Evolutionary conservation across 2,329 filamentous ascomycete species (phyloP).

Genomic region (Trichoderma gracile): DNA sequence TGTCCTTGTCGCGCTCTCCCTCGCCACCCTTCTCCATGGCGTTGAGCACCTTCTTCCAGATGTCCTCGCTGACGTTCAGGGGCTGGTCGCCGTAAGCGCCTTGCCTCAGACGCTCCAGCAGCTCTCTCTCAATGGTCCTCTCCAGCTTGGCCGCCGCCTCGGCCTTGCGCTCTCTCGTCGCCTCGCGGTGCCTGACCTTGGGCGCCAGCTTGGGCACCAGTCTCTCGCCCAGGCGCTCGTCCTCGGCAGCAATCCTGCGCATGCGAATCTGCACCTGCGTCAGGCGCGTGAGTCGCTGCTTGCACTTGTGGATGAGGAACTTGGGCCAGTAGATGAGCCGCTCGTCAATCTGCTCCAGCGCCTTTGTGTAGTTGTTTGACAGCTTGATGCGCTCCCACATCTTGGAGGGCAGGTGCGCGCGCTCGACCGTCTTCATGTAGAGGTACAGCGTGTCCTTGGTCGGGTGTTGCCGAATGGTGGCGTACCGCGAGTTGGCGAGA

Average conservation of each 20-base stretch:
- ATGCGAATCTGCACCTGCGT: slow-evolving; percentile 86
- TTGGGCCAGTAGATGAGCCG: slow-evolving; percentile 92
- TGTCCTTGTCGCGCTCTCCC: slow-evolving; percentile 78
- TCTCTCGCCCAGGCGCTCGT: slow-evolving; percentile 84
- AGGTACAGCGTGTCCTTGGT: slow-evolving; percentile 82
- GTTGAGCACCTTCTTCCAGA: slow-evolving; percentile 96
- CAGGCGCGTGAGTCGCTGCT: slow-evolving; percentile 88
- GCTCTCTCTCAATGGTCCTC: slow-evolving; percentile 89
- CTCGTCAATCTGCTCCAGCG: slow-evolving; percentile 83
- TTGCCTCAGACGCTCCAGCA: slow-evolving; percentile 86
- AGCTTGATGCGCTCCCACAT: slow-evolving; percentile 94
- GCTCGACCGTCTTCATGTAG: slow-evolving; percentile 95
- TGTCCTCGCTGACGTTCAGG: slow-evolving; percentile 88
- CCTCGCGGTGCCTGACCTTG: slow-evolving; percentile 78
- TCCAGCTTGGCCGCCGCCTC: slow-evolving; percentile 90
- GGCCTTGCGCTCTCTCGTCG: slow-evolving; percentile 73
- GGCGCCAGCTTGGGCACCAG: slow-evolving; percentile 87
- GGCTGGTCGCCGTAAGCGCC: slow-evolving; percentile 94
- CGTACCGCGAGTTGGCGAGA: slow-evolving; percentile 88
- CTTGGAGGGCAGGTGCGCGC: slow-evolving; percentile 82
- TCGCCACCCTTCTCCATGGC: slow-evolving; percentile 87
- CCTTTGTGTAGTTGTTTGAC: slow-evolving; percentile 86
- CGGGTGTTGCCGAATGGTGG: slow-evolving; percentile 83
- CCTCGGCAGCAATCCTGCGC: slow-evolving; percentile 81
- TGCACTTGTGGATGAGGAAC: slow-evolving; percentile 90